Percentiles rank a stretch among this genome's conserved stretches.
Evolutionary conservation across 352 stramenopile genomes (phyloP).

Genomic region (Phytophthora vignae): DNA sequence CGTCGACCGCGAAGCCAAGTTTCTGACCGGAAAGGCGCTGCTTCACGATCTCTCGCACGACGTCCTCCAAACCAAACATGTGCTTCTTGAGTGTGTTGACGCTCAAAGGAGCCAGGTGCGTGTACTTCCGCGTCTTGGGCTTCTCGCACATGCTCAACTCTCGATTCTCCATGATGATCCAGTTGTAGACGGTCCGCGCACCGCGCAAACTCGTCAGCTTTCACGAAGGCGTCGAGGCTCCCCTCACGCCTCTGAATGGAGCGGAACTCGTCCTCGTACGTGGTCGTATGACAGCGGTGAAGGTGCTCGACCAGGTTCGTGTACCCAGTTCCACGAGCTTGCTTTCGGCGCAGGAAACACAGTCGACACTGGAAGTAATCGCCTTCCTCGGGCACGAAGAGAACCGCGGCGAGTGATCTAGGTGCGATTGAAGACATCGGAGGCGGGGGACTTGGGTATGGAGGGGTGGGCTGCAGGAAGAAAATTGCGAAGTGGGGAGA

Average conservation of each 20-base stretch:
- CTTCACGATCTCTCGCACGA: constrained; percentile 10
- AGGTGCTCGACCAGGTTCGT: constrained; percentile 21
- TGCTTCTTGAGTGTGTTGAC: constrained; percentile 20
- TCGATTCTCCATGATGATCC: constrained; percentile 28
- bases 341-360: constrained; percentile 15
- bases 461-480: too few species aligned
- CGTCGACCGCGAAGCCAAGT: constrained; percentile 26
- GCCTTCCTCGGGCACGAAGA: constrained; percentile 12
- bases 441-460: too few species aligned
- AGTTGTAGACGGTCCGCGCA: constrained; percentile 24
- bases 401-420: neutral
- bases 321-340: constrained; percentile 14
- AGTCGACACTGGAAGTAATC: constrained; percentile 19
- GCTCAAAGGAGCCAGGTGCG: constrained; percentile 16
- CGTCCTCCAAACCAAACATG: constrained; percentile 11
- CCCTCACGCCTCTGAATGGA: constrained; percentile 15
- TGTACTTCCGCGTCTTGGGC: constrained; percentile 28
- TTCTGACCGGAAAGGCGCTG: neutral
- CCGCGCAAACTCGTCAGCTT: constrained; percentile 5
- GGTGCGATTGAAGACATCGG: neutral
- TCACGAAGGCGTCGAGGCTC: constrained; percentile 14
- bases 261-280: constrained; percentile 12
- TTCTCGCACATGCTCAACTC: constrained; percentile 29
- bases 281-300: neutral
- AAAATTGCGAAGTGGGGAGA: too few species aligned